Percentiles rank a stretch among this genome's conserved stretches.
Evolutionary conservation across 164 flowering plant species (phyloP).

Genomic region (Tinospora cordifolia): DNA sequence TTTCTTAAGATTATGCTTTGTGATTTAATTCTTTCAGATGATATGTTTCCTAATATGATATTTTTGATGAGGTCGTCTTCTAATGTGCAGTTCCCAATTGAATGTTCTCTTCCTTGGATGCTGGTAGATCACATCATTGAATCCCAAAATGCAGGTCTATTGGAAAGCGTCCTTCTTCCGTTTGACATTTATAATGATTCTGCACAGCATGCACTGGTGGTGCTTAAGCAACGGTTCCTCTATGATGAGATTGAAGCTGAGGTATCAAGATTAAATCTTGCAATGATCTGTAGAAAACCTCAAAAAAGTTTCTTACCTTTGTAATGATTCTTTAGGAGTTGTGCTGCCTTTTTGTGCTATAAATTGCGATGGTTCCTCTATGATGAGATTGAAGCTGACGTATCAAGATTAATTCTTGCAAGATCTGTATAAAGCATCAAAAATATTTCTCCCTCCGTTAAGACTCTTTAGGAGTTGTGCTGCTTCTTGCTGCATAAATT

Average conservation of each 20-base stretch:
- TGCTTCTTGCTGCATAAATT: not conserved
- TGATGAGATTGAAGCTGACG: slow-evolving; percentile 99
- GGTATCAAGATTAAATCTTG: slow-evolving; percentile 34
- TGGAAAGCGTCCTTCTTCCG: slow-evolving; percentile 84
- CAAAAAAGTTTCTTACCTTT: not conserved
- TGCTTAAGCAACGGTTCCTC: slow-evolving; percentile 85
- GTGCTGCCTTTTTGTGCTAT: not conserved
- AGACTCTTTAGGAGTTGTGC: no score
- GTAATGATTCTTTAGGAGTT: not conserved
- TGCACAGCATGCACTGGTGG: slow-evolving; percentile 81
- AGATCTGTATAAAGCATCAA: no score
- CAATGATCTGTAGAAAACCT: not conserved
- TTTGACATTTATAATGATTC: slow-evolving; percentile 97
- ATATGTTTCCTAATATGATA: not conserved
- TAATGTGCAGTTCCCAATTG: slow-evolving; percentile 76
- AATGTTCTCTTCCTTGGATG: slow-evolving; percentile 99
- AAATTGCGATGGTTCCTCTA: slow-evolving; percentile 92
- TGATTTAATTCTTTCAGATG: not conserved
- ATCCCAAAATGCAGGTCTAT: slow-evolving; percentile 66
- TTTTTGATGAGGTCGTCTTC: slow-evolving; percentile 7
- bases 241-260: slow-evolving; percentile 99
- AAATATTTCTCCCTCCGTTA: no score
- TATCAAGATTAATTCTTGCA: slow-evolving; percentile 14
- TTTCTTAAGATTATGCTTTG: not conserved
- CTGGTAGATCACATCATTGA: slow-evolving; percentile 78